Percentiles rank a stretch among this genome's conserved stretches.
Conservation (phyloP, 73 alveolate species). For the Tetrahymena thermophila region DNA sequence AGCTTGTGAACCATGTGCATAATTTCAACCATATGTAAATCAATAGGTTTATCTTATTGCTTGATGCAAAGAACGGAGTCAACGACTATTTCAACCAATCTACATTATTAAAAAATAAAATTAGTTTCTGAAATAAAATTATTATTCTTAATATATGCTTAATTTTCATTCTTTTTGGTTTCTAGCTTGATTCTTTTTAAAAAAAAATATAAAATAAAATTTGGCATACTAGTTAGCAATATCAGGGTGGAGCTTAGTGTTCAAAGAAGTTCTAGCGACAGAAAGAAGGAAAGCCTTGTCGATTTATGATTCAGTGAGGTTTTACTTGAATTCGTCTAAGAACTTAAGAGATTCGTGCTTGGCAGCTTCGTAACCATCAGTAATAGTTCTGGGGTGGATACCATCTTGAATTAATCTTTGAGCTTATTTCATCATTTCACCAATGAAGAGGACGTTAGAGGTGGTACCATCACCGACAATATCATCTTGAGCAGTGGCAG, state of each 20-base stretch:
- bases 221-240: constrained; percentile 52
- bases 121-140: neutral
- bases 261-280: constrained; percentile 89
- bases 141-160: no score
- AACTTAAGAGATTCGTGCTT: constrained; percentile 73
- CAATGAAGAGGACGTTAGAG: constrained; percentile 87
- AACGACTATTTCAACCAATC: constrained; percentile 75
- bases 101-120: neutral
- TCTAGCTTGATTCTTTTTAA: neutral
- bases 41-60: constrained; percentile 63
- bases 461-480: constrained; percentile 97
- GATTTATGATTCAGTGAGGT: constrained; percentile 45
- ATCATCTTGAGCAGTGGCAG: constrained; percentile 96
- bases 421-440: constrained; percentile 86
- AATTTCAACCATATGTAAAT: constrained; percentile 95
- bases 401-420: constrained; percentile 89
- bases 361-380: constrained; percentile 90
- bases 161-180: constrained; percentile 1
- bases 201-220: neutral
- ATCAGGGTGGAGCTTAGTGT: constrained; percentile 77
- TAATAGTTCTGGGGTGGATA: constrained; percentile 87
- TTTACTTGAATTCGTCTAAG: constrained; percentile 51
- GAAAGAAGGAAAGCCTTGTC: constrained; percentile 83
- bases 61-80: constrained; percentile 84
- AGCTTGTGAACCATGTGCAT: constrained; percentile 99